Conservation (phyloP, 345 rosid species). For the Firmiana major region DNA sequence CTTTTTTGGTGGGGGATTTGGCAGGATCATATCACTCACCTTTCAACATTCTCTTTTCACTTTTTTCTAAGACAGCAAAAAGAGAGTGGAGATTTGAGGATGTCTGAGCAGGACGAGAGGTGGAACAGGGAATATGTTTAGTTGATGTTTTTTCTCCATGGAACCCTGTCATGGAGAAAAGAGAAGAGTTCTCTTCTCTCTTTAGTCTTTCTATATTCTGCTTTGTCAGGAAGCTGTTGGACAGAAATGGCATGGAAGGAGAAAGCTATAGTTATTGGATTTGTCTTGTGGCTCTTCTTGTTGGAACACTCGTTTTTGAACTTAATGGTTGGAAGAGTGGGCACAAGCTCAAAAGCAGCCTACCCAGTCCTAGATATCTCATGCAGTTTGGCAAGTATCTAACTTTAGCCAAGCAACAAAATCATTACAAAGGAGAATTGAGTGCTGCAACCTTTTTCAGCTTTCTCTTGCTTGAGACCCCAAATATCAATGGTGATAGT, state of each 20-base stretch:
- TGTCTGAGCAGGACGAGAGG: constrained; percentile 13
- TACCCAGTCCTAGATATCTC: not conserved
- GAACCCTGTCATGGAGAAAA: constrained; percentile 25
- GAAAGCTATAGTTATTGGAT: constrained; percentile 13
- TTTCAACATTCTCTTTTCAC: constrained; percentile 24
- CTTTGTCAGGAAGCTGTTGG: constrained; percentile 30
- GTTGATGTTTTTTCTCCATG: constrained; percentile 13
- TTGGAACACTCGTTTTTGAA: not conserved
- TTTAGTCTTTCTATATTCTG: not conserved
- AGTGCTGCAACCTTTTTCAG: not conserved
- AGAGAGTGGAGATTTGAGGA: not conserved
- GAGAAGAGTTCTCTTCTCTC: not conserved
- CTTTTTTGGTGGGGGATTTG: constrained; percentile 22
- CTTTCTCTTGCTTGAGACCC: not conserved
- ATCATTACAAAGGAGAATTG: not conserved
- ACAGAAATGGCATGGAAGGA: constrained; percentile 25
- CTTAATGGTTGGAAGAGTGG: constrained; percentile 3
- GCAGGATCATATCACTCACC: constrained; percentile 2
- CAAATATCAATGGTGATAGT: not conserved
- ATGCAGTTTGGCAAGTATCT: not conserved
- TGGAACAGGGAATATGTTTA: constrained; percentile 15
- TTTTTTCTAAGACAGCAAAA: constrained; percentile 9
- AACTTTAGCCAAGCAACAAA: not conserved
- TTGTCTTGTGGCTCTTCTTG: not conserved
- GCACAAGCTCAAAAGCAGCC: constrained; percentile 4